Conservation (phyloP, 2,329 filamentous ascomycete species). For the Aspergillus glaucus region DNA sequence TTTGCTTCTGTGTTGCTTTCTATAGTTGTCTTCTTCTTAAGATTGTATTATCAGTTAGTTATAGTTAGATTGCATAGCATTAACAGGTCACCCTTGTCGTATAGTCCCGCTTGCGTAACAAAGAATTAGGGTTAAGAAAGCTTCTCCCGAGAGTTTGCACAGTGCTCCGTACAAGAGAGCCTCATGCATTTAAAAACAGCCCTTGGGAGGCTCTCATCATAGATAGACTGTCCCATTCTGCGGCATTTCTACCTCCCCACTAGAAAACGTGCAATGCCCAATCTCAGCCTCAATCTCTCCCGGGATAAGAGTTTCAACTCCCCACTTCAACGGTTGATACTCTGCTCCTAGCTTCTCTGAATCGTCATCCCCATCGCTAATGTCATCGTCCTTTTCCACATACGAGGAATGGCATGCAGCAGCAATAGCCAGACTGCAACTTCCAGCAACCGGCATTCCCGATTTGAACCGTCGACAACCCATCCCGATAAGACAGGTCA, state of each 20-base stretch:
- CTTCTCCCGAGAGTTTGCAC: too few species aligned
- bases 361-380: too few species aligned
- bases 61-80: too few species aligned
- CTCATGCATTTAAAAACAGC: too few species aligned
- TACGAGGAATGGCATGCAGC: constrained; percentile 22
- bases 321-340: neutral
- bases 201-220: neutral
- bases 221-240: neutral
- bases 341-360: neutral
- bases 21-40: too few species aligned
- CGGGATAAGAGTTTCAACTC: neutral
- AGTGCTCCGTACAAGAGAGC: too few species aligned
- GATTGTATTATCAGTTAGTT: too few species aligned
- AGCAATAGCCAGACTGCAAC: constrained; percentile 28
- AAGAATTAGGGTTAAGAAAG: too few species aligned
- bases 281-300: neutral
- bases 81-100: too few species aligned
- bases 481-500: constrained; percentile 8
- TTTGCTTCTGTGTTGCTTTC: neutral
- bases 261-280: neutral
- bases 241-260: neutral
- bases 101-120: too few species aligned
- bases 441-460: constrained; percentile 23
- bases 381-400: neutral
- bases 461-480: constrained; percentile 13